Evolutionary conservation across 805 yeast genomes (phyloP), one percentile per base, ranked within the genome.

Genomic region (Debaryomyces maramus): DNA sequence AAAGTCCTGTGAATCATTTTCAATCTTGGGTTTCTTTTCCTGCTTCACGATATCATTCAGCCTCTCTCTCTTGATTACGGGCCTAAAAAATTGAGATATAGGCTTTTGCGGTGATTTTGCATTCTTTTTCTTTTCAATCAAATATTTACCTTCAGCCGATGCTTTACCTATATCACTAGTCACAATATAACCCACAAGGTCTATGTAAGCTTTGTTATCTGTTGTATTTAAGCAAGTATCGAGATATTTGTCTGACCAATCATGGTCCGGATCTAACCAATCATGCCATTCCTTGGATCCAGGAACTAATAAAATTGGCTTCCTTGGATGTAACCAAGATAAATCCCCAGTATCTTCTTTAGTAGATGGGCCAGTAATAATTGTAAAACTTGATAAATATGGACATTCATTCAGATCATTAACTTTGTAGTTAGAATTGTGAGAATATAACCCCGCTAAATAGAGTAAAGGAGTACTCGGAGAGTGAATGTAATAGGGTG

Each of bases 221-320:
- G 43, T 47, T 1, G 70, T 55, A 22, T 69, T 63, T 37, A 85
- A 58, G 9, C 71, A 51, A 2, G 59, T 51, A 1, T 67, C 67
- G 16, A 65, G 39, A 15, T 81, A 45, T 1, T 64, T 58, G 3
- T 60, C 60, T 41, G 58, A 51, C 75, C 80, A 73, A 11, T 58
- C 56, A 0, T 46, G 40, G 0, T 47, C 42, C 0, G 78, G 72
- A 38, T 76, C 66, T 24, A 88, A 59, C 96, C 96, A 90, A 3
- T 55, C 51, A 4, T 72, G 56, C 77, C 90, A 80, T 29, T 72
- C 76, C n/a, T 65, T 48, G 0, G 80, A 61, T 0, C 77, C 80
- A 0, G 88, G 86, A 20, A 67, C 72, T 5, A 88, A 40, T 10
- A 88, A 72, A 2, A 85, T 67, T 0, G 97, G 97, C 80, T 88